Evolutionary conservation across 1,139 yeast species (phyloP).

Genomic region (Diutina pseudorugosa): DNA sequence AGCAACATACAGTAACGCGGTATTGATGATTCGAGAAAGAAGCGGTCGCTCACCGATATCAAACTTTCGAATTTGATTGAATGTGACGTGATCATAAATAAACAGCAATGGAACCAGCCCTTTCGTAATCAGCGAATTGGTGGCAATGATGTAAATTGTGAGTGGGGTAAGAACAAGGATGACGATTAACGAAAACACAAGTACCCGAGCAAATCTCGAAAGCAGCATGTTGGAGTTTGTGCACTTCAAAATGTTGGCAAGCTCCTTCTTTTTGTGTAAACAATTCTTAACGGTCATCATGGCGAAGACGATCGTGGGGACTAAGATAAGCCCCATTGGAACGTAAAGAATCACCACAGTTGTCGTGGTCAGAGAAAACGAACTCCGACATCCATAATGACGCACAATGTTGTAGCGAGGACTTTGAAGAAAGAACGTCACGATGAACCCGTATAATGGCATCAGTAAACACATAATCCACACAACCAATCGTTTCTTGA

Average conservation of each 20-base stretch:
- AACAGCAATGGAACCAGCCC: neutral
- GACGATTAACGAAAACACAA: neutral
- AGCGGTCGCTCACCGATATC: neutral
- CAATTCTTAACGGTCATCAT: neutral
- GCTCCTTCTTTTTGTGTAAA: neutral
- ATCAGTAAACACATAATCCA: neutral
- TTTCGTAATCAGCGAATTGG: neutral
- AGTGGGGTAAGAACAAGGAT: neutral
- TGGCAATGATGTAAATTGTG: neutral
- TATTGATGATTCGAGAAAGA: neutral
- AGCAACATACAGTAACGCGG: neutral
- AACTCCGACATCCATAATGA: neutral
- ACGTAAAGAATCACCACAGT: neutral
- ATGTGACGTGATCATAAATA: neutral
- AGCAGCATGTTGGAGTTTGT: conserved; percentile 1
- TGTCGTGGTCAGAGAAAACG: neutral
- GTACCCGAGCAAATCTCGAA: neutral
- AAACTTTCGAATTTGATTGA: neutral
- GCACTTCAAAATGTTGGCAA: neutral
- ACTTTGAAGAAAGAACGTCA: neutral
- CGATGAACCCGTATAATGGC: neutral
- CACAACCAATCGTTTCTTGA: neutral
- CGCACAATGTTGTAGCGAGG: neutral
- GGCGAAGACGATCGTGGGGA: neutral
- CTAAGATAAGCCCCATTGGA: neutral